Percentiles rank a stretch among this genome's conserved stretches.
Conservation (phyloP, 768 basidiomycete genomes). For the Macrolepiota fuliginosa region DNA sequence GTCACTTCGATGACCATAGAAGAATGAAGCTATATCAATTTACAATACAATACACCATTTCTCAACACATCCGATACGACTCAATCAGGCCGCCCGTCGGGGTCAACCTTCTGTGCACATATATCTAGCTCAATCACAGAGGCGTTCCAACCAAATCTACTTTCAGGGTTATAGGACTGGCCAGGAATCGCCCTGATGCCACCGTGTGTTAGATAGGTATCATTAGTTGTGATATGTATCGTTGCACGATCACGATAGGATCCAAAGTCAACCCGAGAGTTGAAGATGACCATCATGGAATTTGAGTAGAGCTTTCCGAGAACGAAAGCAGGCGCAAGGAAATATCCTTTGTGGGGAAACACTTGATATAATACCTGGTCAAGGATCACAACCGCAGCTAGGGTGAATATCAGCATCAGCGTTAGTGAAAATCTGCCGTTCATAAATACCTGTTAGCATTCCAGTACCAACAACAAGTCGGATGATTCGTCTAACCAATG, state of each 20-base stretch:
- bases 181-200: background rate
- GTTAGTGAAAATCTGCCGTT: background rate
- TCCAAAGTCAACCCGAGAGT: background rate
- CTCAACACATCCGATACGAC: background rate
- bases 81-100: background rate
- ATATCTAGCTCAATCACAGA: background rate
- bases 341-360: constrained; percentile 17
- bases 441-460: background rate
- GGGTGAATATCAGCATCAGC: constrained; percentile 1
- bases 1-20: no score
- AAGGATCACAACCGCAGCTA: constrained; percentile 19
- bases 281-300: constrained; percentile 5
- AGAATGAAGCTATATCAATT: no score
- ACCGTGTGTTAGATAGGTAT: background rate
- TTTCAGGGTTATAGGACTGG: background rate
- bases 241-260: background rate
- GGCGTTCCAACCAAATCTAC: no score
- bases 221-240: background rate
- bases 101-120: background rate
- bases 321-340: constrained; percentile 18
- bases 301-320: constrained; percentile 24
- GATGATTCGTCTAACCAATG: constrained; percentile 7
- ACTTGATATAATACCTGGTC: constrained; percentile 18
- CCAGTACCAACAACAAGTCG: constrained; percentile 22
- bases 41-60: background rate